Evolutionary conservation across 2,329 filamentous ascomycete genomes (phyloP), one percentile per base, ranked within the genome.

Genomic region (Annulohypoxylon truncatum): DNA sequence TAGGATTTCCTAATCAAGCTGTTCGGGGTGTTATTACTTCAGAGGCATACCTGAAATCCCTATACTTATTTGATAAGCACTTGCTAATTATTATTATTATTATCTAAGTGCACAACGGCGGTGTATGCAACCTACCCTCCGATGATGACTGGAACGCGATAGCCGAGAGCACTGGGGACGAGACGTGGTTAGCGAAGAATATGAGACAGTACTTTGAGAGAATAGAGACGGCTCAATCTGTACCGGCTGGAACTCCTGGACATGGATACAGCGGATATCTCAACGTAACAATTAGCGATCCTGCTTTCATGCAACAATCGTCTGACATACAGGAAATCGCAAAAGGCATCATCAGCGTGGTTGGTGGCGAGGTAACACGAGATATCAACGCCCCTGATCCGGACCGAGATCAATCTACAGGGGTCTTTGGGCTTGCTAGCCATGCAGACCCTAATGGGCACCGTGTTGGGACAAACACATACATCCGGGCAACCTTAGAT

Each of bases 401-500:
- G 9, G 66, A 74, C 29, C 68, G 74, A 48, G 74, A 76, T 51
- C 72, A 73, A 12, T 33, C 64, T 7, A 75, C 71, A 8, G 74
- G 74, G 1, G 72, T 75, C 47, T 75, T 75, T 44, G 72, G 68
- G 2, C 68, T 76, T 12, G 69, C 72, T 1, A 70, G 62, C 26
- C 74, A 76, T 48, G 72, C 69, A 0, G 71, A 75, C 29, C 72
- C 60, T 24, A 71, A 71, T 20, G 75, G 74, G 3, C 73, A 71
- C 38, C 70, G 74, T 26, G 77, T 57, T 83, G 84, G 68, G 77
- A 84, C 64, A 80, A 81, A 77, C 82, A 87, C 70, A 77, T 81
- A 72, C 72, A 84, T 84, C 48, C 55, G 83, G 74, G 69, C 86
- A 66, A 70, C 80, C 79, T 72, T 85, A 74, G 71, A 86, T 75